Evolutionary conservation across 169 alveolate species (phyloP).

Genomic region (Plasmodium billcollinsi): DNA sequence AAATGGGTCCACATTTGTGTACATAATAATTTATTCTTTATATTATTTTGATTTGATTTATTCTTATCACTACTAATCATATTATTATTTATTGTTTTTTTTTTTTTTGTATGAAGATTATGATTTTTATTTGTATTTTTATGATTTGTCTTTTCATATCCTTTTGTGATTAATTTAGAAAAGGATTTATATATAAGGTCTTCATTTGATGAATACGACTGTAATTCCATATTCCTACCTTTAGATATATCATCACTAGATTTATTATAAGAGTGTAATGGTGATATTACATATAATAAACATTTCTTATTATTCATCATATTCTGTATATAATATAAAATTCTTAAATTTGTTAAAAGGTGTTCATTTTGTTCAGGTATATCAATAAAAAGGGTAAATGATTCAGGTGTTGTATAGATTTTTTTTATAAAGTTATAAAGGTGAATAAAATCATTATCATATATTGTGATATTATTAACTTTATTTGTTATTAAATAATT

Average conservation of each 20-base stretch:
- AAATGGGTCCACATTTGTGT: not conserved
- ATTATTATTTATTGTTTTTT: too few relatives aligned
- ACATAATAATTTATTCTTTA: not conserved
- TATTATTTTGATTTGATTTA: not conserved
- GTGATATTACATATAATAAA: not conserved
- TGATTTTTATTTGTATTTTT: not conserved
- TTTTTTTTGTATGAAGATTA: too few relatives aligned
- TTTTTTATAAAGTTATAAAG: conserved; percentile 37
- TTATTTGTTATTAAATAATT: conserved; percentile 17
- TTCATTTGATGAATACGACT: conserved; percentile 11
- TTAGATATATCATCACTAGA: not conserved
- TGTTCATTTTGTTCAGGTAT: conserved; percentile 3
- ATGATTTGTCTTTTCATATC: conserved; percentile 15
- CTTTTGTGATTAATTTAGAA: conserved; percentile 26
- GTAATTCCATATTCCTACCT: not conserved
- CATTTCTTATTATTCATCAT: conserved; percentile 10
- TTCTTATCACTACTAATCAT: too few relatives aligned
- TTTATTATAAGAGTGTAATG: not conserved
- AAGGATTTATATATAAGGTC: conserved; percentile 31
- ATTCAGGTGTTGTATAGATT: not conserved
- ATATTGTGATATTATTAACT: conserved; percentile 28
- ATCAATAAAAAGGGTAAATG: not conserved
- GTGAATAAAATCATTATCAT: conserved; percentile 27
- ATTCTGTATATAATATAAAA: conserved; percentile 12
- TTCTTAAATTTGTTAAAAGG: conserved; percentile 3